Evolutionary conservation across 495 filamentous ascomycete genomes (phyloP), one percentile per base, ranked within the genome.

Genomic region (Xylaria flabelliformis): DNA sequence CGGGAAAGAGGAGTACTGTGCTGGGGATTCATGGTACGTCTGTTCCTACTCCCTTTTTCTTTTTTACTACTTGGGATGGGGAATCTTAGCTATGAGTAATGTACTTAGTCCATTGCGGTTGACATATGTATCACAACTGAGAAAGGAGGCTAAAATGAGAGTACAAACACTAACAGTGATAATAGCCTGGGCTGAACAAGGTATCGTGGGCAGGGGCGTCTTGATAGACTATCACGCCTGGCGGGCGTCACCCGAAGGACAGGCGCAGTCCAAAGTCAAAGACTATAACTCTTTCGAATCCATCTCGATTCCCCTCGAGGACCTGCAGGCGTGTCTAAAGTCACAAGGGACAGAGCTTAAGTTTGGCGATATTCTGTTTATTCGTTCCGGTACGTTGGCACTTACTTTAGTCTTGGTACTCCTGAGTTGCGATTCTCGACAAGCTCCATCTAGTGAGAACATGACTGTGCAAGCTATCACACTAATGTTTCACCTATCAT

Each of bases 171-270:
- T 58, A 36, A 69, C 81, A 81, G 78, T 74, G 41, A 24, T 21
- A 48, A 78, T 41, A 82, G 83, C 77, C 53, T 88, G 76, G 86
- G 77, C 76, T n/a, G 81, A 77, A 75, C 82, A 79, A 68, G 88
- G 88, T 70, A 88, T 90, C 58, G 87, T 86, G 2, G 88, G 88
- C 46, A 83, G 88, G 12, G 88, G 87, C 9, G 76, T 90, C 51
- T 80, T 90, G n/a, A 73, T 90, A 29, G 88, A 90, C 75, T 88
- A 87, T 78, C 80, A 87, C 62, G 82, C 73, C 71, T 92, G 84
- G 85, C 78, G 81, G n/a, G 59, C 73, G 2, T 66, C 69, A 3
- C 48, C 61, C 8, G 69, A 65, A 34, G 69, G 69, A 13, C 69
- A 66, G 41, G 53, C 73, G 12, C 76, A 80, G 19, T 71, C 71